Evolutionary conservation across 441 rosid genomes (phyloP).

Genomic region (Erysimum cheiri): DNA sequence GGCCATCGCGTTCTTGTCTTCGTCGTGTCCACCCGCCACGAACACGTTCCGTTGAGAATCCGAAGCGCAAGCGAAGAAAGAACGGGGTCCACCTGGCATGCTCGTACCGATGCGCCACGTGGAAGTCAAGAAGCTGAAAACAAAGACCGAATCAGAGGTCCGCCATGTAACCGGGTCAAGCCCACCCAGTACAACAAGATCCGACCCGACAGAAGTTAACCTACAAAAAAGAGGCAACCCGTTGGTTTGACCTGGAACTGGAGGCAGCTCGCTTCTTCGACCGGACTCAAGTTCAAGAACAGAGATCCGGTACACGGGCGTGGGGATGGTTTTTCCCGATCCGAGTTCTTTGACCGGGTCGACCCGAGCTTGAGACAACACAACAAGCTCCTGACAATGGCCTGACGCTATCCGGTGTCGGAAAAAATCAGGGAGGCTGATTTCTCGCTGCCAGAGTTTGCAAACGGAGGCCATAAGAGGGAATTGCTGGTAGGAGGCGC

Average conservation of each 20-base stretch:
- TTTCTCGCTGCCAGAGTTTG: conserved; percentile 50
- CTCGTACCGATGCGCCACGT: conserved; percentile 67
- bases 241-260: conserved; percentile 48
- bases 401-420: conserved; percentile 41
- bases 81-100: conserved; percentile 67
- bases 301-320: conserved; percentile 51
- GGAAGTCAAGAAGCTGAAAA: conserved; percentile 53
- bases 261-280: conserved; percentile 62
- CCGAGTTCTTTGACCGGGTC: conserved; percentile 35
- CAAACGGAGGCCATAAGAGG: conserved; percentile 45
- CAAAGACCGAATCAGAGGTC: conserved; percentile 51
- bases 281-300: conserved; percentile 62
- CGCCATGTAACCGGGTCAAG: conserved; percentile 64
- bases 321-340: conserved; percentile 36
- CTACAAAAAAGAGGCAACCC: conserved; percentile 71
- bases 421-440: conserved; percentile 41
- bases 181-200: conserved; percentile 73
- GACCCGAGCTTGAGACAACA: conserved; percentile 62
- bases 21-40: conserved; percentile 81
- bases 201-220: conserved; percentile 60
- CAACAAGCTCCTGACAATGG: conserved; percentile 49
- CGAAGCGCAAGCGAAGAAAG: conserved; percentile 69
- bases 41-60: conserved; percentile 59
- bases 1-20: conserved; percentile 63
- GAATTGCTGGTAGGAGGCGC: conserved; percentile 42